Conservation (phyloP, 1,139 yeast genomes). For the Lodderomyces margitis region DNA sequence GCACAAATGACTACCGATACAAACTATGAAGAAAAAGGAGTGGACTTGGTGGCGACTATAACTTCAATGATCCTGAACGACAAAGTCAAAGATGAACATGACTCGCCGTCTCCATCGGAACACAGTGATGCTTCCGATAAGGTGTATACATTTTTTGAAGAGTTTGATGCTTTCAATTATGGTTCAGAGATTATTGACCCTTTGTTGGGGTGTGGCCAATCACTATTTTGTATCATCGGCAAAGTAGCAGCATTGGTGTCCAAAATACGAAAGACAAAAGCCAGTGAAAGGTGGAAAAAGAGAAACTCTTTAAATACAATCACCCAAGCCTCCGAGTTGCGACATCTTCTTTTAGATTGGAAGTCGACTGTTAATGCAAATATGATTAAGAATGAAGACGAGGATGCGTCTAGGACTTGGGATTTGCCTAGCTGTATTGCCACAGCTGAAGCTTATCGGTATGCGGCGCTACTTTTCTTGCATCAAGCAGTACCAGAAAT, state of each 20-base stretch:
- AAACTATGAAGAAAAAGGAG: conserved; percentile 42
- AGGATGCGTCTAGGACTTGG: conserved; percentile 28
- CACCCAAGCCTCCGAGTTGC: conserved; percentile 54
- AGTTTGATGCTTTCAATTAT: conserved; percentile 28
- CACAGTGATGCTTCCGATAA: conserved; percentile 12
- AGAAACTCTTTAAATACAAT: conserved; percentile 47
- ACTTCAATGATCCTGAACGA: conserved; percentile 23
- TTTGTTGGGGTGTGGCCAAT: conserved; percentile 63
- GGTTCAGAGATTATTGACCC: conserved; percentile 54
- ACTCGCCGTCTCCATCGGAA: conserved; percentile 6
- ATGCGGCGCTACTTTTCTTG: conserved; percentile 54
- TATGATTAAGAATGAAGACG: conserved; percentile 23
- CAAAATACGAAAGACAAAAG: conserved; percentile 38
- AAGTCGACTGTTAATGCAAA: conserved; percentile 43
- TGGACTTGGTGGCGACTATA: conserved; percentile 42
- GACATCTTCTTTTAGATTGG: conserved; percentile 54
- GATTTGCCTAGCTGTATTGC: conserved; percentile 61
- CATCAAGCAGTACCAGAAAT: conserved; percentile 73
- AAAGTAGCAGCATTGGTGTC: conserved; percentile 57
- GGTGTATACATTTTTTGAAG: conserved; percentile 28
- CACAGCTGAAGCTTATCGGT: conserved; percentile 68
- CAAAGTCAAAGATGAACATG: conserved; percentile 3
- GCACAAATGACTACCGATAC: conserved; percentile 61
- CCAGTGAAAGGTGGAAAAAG: conserved; percentile 11
- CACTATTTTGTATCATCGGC: conserved; percentile 61